Evolutionary conservation across 106 monocot species (phyloP), one percentile per base, ranked within the genome.

Genomic region (Narthecium ossifragum): DNA sequence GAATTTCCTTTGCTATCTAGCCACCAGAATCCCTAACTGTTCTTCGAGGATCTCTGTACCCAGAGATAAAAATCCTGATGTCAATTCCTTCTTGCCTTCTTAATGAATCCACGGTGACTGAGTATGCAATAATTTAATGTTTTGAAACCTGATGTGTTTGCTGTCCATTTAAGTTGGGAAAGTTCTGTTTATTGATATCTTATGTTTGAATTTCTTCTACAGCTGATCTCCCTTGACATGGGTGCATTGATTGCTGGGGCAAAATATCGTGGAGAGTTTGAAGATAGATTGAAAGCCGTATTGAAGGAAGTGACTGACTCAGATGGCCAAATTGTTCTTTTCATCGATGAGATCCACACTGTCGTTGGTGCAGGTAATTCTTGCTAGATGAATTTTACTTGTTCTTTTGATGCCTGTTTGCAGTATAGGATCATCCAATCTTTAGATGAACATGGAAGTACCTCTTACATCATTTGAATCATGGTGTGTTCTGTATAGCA

Each of bases 341-440:
- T 99, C 77, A 99, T 99, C 70, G 98, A 99, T 75, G 98, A 99
- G 60, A 99, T 99, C 36, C 98, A 99, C 63, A 99, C 98, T 50
- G 91, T 99, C 75, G 98, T 99, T 55, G 98, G 98, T n/a, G 98
- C 98, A 86, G 98, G 98, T 99, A 76, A 14, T 2, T 11, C 6
- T 48, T 14, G 2, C 18, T 31, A 58, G 18, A 57, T 3, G 18
- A 6, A 5, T 36, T 23, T 49, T 22, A 23, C 23, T 24, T 23
- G 28, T 13, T 40, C 12, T 43, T 43, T 6, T 17, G 10, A 43
- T 43, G 6, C 0, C 43, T 43, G 11, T 43, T n/a, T n/a, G n/a
- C n/a, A n/a, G n/a, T n/a, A n/a, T n/a, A n/a, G n/a, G n/a, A n/a
- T n/a, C n/a, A n/a, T n/a, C n/a, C n/a, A n/a, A n/a, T n/a, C n/a